phyloP scores from a whole-genome alignment of 2,329 filamentous ascomycete genomes.

The Aplosporella prunicola region DNA sequence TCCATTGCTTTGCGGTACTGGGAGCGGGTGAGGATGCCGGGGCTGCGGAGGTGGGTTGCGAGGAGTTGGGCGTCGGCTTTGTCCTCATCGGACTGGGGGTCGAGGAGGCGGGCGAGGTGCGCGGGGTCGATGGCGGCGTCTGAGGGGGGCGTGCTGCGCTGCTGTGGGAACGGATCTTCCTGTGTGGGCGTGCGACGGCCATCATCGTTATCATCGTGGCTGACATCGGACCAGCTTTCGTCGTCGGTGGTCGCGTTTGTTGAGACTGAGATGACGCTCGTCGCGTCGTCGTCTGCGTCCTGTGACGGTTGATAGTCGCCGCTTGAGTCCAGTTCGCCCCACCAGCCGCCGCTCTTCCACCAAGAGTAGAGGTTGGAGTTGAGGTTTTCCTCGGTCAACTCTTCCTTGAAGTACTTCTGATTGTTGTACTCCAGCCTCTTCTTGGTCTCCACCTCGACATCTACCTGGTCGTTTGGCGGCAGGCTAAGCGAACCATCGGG shows the following conservation, averaged over 20 bases:
- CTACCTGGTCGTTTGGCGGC: conserved; percentile 55
- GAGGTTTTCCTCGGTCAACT: conserved; percentile 54
- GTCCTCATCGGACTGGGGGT: conserved; percentile 69
- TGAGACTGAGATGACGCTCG: conserved; percentile 66
- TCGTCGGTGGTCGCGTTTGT: conserved; percentile 36
- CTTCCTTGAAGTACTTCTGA: conserved; percentile 17
- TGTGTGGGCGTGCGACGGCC: conserved; percentile 66
- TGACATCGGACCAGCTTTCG: conserved; percentile 30
- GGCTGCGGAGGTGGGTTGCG: conserved; percentile 65
- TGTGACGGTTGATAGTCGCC: conserved; percentile 55
- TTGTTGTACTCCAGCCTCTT: conserved; percentile 42
- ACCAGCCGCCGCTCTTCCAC: conserved; percentile 77
- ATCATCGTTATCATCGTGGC: conserved; percentile 39
- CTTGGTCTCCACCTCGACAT: conserved; percentile 73
- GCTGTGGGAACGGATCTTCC: conserved; percentile 39
- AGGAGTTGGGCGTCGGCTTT: conserved; percentile 72
- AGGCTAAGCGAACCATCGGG: conserved; percentile 46
- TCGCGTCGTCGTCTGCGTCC: conserved; percentile 51
- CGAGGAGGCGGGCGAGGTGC: conserved; percentile 69
- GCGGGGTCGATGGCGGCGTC: conserved; percentile 51
- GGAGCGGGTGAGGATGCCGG: conserved; percentile 70
- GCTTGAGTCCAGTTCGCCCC: conserved; percentile 72
- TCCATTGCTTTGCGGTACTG: conserved; percentile 61
- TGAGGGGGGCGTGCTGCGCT: conserved; percentile 53
- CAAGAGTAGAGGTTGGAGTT: conserved; percentile 70